Base-by-base conservation (phyloP, 148 eudicot species). In the Talinum fruticosum region DNA sequence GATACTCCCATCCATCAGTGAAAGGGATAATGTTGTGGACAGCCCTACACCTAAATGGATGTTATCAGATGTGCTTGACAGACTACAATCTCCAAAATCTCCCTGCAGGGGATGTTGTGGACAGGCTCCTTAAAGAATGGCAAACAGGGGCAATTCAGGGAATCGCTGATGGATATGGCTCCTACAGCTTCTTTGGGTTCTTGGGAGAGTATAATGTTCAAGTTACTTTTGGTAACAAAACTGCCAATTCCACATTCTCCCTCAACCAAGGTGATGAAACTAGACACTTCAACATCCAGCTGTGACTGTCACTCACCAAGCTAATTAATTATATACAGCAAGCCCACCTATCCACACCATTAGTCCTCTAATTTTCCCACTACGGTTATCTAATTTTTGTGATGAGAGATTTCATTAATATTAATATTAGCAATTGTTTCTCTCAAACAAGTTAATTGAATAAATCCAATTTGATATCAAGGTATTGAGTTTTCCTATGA, bases 51-150 rank as follows among this genome's bases (percentile, higher is more conserved):
- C 84, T 88, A 10, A 41, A 83, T 34, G 95, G 93, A 19, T 93
- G 97, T 64, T 93, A 90, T 82, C 89, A 85, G 72, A 93, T 93
- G 98, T 93, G 98, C 82, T 82, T 93, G 10, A 93, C 96, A 2
- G 96, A 93, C 66, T 44, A 83, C n/a, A 38, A 87, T 61, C 84
- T 88, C 61, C 79, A 80, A n/a, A 93, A 91, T 73, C 89, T 89
- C 51, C 97, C 96, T 1, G 83, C 96, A 7, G 97, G 97, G 0
- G 88, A 91, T 38, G 80, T 81, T 1, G 97, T 93, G 4, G 97
- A 93, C 76, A 85, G 57, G 68, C 89, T 93, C 30, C 77, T 93
- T 5, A 82, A 81, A 59, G 98, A 93, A 76, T 93, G 98, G 98
- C 83, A 85, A 69, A 89, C 92, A 26, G 87, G 85, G 68, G 33